Conservation (phyloP, 2,329 filamentous ascomycete genomes). For the Zymoseptoria passerinii region DNA sequence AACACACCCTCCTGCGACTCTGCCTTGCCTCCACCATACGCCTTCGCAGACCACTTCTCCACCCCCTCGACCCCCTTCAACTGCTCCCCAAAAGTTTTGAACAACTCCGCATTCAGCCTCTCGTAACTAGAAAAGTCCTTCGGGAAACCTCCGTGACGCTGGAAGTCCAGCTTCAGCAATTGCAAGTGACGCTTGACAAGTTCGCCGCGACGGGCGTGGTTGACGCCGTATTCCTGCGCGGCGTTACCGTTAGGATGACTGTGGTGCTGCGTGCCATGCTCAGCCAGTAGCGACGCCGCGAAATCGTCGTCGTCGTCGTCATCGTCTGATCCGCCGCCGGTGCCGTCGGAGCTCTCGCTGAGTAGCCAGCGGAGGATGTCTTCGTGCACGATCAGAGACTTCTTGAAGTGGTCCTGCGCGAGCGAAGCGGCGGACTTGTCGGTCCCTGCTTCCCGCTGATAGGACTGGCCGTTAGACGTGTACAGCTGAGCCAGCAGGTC, state of each 20-base stretch:
- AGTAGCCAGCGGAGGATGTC: constrained; percentile 25
- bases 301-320: constrained; percentile 34
- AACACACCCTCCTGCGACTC: constrained; percentile 34
- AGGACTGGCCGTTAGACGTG: constrained; percentile 34
- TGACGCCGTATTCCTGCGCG: constrained; percentile 8
- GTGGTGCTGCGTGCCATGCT: constrained; percentile 28
- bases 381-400: constrained; percentile 30
- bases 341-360: constrained; percentile 19
- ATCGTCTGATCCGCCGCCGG: constrained; percentile 27
- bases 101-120: constrained; percentile 39
- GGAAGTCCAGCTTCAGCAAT: constrained; percentile 33
- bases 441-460: constrained; percentile 30
- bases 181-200: constrained; percentile 32
- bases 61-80: constrained; percentile 38
- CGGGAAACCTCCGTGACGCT: constrained; percentile 38
- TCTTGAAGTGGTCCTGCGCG: constrained; percentile 34
- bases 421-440: constrained; percentile 29
- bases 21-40: constrained; percentile 40
- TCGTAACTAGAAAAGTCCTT: constrained; percentile 44
- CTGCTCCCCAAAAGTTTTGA: constrained; percentile 32
- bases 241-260: constrained; percentile 19
- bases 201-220: constrained; percentile 21
- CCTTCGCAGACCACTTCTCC: constrained; percentile 42
- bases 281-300: constrained; percentile 30
- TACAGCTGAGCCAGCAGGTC: constrained; percentile 44